A percentile compares a stretch with the other conserved stretches of the same genome.
phyloP scores from a whole-genome alignment of 2,329 filamentous ascomycete species.

The Colletotrichum sp. region DNA sequence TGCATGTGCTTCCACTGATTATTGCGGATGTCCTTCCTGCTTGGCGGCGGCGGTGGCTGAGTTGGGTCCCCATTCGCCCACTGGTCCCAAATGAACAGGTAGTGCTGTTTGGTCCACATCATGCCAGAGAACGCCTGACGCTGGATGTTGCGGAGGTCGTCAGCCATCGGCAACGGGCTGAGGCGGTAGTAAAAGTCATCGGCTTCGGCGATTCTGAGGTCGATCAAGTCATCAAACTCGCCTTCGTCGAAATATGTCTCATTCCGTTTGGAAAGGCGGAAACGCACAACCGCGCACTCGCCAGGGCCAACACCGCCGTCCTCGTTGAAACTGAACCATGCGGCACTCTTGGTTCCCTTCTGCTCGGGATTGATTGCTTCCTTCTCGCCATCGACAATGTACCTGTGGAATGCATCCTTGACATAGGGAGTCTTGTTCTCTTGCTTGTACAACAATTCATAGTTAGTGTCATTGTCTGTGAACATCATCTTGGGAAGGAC shows the following conservation, averaged over 20 bases:
- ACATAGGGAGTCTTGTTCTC: slow-evolving; percentile 85
- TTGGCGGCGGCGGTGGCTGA: slow-evolving; percentile 83
- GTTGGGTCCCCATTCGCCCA: slow-evolving; percentile 94
- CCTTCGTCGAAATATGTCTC: slow-evolving; percentile 90
- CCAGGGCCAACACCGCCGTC: slow-evolving; percentile 86
- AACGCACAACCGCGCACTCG: slow-evolving; percentile 94
- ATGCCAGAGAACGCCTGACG: slow-evolving; percentile 93
- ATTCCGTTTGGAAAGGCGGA: slow-evolving; percentile 79
- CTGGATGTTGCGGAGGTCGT: slow-evolving; percentile 94
- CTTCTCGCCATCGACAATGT: slow-evolving; percentile 84
- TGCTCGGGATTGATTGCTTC: slow-evolving; percentile 80
- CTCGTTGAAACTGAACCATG: slow-evolving; percentile 93
- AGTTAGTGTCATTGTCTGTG: slow-evolving; percentile 96
- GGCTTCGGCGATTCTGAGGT: slow-evolving; percentile 84
- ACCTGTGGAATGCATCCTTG: slow-evolving; percentile 92
- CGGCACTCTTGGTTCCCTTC: slow-evolving; percentile 85
- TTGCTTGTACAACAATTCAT: slow-evolving; percentile 74
- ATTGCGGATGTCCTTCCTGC: slow-evolving; percentile 83
- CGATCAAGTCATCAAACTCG: slow-evolving; percentile 87
- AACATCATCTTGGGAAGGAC: slow-evolving; percentile 86
- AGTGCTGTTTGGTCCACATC: slow-evolving; percentile 99
- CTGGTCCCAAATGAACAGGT: slow-evolving; percentile 96
- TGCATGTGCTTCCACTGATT: slow-evolving; percentile 93
- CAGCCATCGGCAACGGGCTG: slow-evolving; percentile 90
- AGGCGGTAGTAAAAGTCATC: slow-evolving; percentile 96